Evolutionary conservation across 2,329 filamentous ascomycete genomes (phyloP).

Genomic region (Nothophoma quercina): DNA sequence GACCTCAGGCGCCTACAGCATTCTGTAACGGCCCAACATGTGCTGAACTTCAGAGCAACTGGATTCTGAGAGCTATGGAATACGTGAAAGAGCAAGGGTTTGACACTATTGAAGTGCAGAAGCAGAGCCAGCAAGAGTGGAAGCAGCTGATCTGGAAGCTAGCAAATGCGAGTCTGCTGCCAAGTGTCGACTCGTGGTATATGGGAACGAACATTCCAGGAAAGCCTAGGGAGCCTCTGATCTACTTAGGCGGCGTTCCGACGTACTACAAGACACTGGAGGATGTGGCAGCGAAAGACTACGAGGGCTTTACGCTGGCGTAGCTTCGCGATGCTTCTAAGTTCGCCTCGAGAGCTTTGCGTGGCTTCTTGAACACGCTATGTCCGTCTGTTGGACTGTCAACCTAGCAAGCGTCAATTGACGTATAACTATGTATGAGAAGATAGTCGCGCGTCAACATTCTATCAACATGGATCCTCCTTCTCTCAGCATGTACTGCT

Average conservation of each 20-base stretch:
- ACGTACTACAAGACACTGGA: slow-evolving; percentile 31
- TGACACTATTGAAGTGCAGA: slow-evolving; percentile 60
- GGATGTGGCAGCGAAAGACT: slow-evolving; percentile 24
- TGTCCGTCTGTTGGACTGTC: no score
- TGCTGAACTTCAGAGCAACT: slow-evolving; percentile 64
- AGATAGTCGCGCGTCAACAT: no score
- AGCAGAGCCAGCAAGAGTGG: slow-evolving; percentile 58
- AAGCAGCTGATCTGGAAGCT: slow-evolving; percentile 59
- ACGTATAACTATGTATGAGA: no score
- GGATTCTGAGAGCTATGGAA: slow-evolving; percentile 61
- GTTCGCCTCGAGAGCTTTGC: no score
- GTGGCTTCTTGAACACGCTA: no score
- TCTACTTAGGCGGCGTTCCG: slow-evolving; percentile 52
- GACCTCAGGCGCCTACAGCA: slow-evolving; percentile 64
- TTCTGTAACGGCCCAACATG: slow-evolving; percentile 64
- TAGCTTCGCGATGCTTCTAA: no score
- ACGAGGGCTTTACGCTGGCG: slow-evolving; percentile 24
- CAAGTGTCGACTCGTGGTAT: slow-evolving; percentile 60
- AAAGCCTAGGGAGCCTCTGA: slow-evolving; percentile 61
- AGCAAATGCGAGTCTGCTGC: slow-evolving; percentile 58
- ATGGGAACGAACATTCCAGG: slow-evolving; percentile 65
- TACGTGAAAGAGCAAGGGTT: slow-evolving; percentile 57
- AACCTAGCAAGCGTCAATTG: no score
- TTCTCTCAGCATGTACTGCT: no score
- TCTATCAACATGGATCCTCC: no score